These are phyloP conservation scores for Petrea volubilis DNA, from an alignment of 257 asterid species.

Conservation along the genomic window DNA sequence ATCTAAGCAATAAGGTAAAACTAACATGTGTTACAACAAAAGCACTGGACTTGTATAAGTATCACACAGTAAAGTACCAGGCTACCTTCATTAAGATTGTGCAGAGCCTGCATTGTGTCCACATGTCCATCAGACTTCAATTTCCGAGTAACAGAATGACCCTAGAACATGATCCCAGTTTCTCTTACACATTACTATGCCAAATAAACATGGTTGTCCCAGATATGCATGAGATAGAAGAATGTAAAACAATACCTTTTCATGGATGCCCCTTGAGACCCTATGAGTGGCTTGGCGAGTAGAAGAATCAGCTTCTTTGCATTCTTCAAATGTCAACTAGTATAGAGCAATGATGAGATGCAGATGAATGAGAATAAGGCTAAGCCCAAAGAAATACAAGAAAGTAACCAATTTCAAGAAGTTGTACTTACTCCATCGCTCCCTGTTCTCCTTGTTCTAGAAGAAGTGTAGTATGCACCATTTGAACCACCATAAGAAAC, in stretches of 20 bases:
- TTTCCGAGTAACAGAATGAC: constrained; percentile 82
- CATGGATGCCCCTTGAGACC: constrained; percentile 69
- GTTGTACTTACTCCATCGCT: constrained; percentile 78
- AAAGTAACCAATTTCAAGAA: neutral
- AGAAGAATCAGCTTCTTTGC: constrained; percentile 85
- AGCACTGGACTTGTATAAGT: neutral
- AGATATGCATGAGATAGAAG: neutral
- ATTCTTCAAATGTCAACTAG: constrained; percentile 79
- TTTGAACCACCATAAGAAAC: constrained; percentile 81
- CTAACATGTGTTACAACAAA: constrained; percentile 12
- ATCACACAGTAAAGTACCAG: neutral
- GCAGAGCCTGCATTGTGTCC: constrained; percentile 78
- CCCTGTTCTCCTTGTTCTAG: constrained; percentile 73
- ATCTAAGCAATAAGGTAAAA: constrained; percentile 40
- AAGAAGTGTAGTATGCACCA: constrained; percentile 77
- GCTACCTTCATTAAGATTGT: constrained; percentile 81
- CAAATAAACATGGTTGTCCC: constrained; percentile 12
- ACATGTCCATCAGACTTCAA: constrained; percentile 85
- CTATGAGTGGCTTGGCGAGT: constrained; percentile 83
- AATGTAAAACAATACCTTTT: constrained; percentile 53
- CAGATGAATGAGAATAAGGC: neutral
- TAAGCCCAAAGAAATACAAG: neutral
- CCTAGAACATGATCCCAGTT: constrained; percentile 46
- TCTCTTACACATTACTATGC: constrained; percentile 12
- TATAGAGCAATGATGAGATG: constrained; percentile 21